phyloP scores from a whole-genome alignment of 257 asterid species.

The Knoxia roxburghii region DNA sequence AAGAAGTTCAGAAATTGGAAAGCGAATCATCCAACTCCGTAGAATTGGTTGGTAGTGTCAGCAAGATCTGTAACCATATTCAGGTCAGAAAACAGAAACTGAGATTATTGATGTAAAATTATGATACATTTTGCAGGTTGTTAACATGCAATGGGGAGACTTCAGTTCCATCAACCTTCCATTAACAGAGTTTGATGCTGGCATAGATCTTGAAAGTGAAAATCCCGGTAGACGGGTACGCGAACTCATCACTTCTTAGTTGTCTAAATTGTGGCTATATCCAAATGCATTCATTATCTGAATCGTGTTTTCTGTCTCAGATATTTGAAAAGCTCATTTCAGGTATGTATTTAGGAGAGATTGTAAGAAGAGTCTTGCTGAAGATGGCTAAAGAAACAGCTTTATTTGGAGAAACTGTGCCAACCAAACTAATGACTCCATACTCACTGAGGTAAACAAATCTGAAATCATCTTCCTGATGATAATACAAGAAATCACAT shows the following conservation, averaged over 20 bases:
- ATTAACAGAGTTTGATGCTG: constrained; percentile 53
- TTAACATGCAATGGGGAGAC: constrained; percentile 67
- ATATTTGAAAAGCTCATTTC: constrained; percentile 73
- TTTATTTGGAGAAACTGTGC: constrained; percentile 55
- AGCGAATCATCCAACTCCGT: constrained; percentile 33
- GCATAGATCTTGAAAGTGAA: constrained; percentile 50
- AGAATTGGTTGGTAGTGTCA: constrained; percentile 41
- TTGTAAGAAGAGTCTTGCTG: constrained; percentile 59
- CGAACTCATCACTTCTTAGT: background rate
- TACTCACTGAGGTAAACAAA: constrained; percentile 45
- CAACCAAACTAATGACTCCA: constrained; percentile 53
- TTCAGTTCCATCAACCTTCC: constrained; percentile 64
- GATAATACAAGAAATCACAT: too few relatives aligned
- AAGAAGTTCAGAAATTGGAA: constrained; percentile 25
- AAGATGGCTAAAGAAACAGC: constrained; percentile 62
- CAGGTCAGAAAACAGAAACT: background rate
- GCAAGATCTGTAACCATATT: background rate
- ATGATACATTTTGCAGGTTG: constrained; percentile 36
- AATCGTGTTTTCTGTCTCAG: constrained; percentile 34
- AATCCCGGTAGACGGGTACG: constrained; percentile 50
- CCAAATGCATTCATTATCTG: background rate
- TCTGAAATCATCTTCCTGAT: background rate
- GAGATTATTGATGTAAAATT: background rate
- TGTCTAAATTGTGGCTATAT: constrained; percentile 2
- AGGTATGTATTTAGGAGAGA: constrained; percentile 74